Base-by-base conservation (phyloP, 2,329 filamentous ascomycete species). In the Bertia moriformis region DNA sequence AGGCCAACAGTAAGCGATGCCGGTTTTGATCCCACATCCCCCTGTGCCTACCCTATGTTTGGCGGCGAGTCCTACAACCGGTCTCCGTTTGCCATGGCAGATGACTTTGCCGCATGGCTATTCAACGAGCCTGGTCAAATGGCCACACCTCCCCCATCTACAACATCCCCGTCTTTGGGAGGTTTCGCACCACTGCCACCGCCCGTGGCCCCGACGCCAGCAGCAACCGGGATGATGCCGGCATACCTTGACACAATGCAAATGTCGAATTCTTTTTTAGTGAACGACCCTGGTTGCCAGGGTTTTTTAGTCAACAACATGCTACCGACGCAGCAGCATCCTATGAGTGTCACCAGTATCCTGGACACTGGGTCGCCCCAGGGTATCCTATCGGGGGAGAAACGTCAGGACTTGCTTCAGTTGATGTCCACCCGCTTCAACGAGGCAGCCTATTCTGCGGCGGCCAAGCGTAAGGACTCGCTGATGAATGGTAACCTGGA, bases 281-380 rank as follows among this genome's bases (percentile, higher is more conserved):
- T 35, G 10, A 35, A 13, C 15, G 32, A 35, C 7, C 32, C 32
- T 7, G 10, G 10, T 7, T 29, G 10, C 24, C 10, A n/a, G 10
- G n/a, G 24, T 29, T 29, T 29, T 29, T 51, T 70, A 35, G 69
- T 69, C 14, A 74, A 73, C 43, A 75, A 74, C 46, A 65, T 68
- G 40, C 56, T 60, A 42, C 66, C 68, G 36, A n/a, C n/a, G n/a
- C 71, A 74, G 3, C 78, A 84, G 47, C 83, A 93, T 50, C 78
- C 88, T 24, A 94, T 93, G 87, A 83, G 85, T 14, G 83, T 94
- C 37, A 89, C 80, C 41, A 93, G 82, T 49, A 69, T 93, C 29
- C 68, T 93, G 18, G 87, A 93, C 52, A 79, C 84, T 18, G 82
- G 77, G 39, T 73, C 82, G 4, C 83, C 83, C 1, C 84, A 93